Base-by-base conservation (phyloP, 2,329 filamentous ascomycete species). In the Domatiomyces catenatus region DNA sequence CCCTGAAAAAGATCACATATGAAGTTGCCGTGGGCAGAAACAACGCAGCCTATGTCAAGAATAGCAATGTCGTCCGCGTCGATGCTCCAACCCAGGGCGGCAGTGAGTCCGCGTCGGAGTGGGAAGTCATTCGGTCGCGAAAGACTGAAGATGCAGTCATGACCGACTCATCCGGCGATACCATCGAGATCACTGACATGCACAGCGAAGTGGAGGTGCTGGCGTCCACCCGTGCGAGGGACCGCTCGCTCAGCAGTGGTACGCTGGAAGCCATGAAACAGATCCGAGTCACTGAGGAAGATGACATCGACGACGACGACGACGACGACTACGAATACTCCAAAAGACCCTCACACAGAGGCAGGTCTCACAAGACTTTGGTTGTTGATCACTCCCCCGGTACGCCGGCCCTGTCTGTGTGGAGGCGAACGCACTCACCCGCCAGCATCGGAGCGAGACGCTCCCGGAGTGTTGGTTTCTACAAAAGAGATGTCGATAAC, bases 261-360 rank as follows among this genome's bases (percentile, higher is more conserved):
- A 47, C 28, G 1, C 10, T 43, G 8, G 47, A 48, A 19, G 39
- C 47, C 15, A 43, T 48, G 28, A 52, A 47, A 39, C 52, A 56
- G 26, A 54, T 58, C 2, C 51, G 54, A 22, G 49, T 56, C 43
- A 52, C 48, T 12, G 56, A 58, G 47, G 56, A 58, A 17, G 24
- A 45, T 17, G 56, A 56, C 19, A 24, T n/a, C n/a, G 43, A 44
- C 48, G 50, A 44, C 44, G 50, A 47, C 45, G 42, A 45, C 49
- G 51, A 19, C 32, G 51, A 24, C 49, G 52, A 18, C 49, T 50
- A 20, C 20, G 8, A 18, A 17, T 47, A 47, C 10, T 32, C 56
- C 28, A 47, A 47, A 8, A 44, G 22, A 39, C 49, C 54, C 43
- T 45, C 48, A 3, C 44, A 47, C 12, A 56, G 50, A 42, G 42